phyloP scores from a whole-genome alignment of 1,284 basidiomycete species.

The Apiotrichum gracile region DNA sequence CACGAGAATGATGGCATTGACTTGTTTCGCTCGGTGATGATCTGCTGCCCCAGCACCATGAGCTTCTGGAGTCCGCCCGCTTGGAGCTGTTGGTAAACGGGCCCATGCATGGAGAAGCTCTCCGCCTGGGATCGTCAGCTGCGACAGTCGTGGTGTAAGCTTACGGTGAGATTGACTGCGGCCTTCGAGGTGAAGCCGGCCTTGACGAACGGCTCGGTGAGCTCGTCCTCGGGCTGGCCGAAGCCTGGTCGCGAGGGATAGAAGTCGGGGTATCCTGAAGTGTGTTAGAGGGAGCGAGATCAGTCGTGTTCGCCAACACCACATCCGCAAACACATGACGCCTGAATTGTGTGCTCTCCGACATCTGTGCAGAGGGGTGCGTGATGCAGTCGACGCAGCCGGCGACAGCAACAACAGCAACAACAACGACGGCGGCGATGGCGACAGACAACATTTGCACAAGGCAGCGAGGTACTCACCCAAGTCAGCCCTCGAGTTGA shows the following conservation, averaged over 20 bases:
- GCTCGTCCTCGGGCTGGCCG: conserved; percentile 74
- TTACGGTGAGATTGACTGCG: conserved; percentile 49
- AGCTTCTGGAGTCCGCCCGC: conserved; percentile 59
- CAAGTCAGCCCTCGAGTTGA: conserved; percentile 41
- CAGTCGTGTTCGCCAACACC: too few species aligned
- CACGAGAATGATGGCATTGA: conserved; percentile 32
- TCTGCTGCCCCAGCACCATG: conserved; percentile 71
- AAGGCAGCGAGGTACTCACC: conserved; percentile 40
- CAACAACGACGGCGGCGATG: neutral
- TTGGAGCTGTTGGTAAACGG: conserved; percentile 51
- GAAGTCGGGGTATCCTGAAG: conserved; percentile 75
- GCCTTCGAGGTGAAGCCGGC: conserved; percentile 62
- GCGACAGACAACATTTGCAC: neutral
- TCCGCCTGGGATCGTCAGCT: conserved; percentile 48
- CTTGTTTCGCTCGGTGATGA: conserved; percentile 57
- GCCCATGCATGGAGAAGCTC: conserved; percentile 53
- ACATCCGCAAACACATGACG: too few species aligned
- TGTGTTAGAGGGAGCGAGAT: neutral
- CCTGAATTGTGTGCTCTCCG: too few species aligned
- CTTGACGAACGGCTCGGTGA: conserved; percentile 71
- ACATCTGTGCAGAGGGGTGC: too few species aligned
- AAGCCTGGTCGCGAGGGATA: conserved; percentile 75
- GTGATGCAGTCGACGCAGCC: too few species aligned
- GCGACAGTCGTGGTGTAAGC: neutral
- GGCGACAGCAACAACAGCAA: too few species aligned